Base-by-base conservation (phyloP, 2,329 filamentous ascomycete species). In the Aureobasidium musti region DNA sequence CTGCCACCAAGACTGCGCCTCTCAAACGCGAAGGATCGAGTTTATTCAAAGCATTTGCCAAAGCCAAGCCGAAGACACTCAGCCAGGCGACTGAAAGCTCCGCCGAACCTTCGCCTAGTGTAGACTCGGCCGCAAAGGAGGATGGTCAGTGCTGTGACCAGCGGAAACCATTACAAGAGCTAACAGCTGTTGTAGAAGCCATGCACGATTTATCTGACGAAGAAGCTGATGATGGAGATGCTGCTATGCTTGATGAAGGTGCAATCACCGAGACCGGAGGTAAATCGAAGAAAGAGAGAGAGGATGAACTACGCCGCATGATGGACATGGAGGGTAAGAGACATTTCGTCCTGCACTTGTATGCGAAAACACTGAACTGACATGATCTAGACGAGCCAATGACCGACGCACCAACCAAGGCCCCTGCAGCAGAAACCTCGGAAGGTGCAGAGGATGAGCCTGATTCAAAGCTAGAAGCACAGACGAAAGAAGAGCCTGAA, bases 21-120 rank as follows among this genome's bases (percentile, higher is more conserved):
- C 70, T 83, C 2, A 91, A 91, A 73, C 85, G 85, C 66, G 84
- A 85, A 63, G 82, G 80, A 19, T 86, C 88, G 2, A 85, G 86
- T 67, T 86, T 96, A 30, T 92, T 95, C 82, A 88, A 89, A 68
- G 90, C 91, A 0, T 96, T 96, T 75, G 90, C 91, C 17, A 91
- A 73, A 47, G 76, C 82, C 2, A 88, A 87, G 71, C 81, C 87
- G 5, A 91, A 80, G 68, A 71, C 71, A 70, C 70, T 82, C 78
- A 73, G 78, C 72, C 69, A 81, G 74, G 75, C 76, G 3, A 76
- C 79, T 17, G 72, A 74, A 49, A 77, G 70, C 54, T 79, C 78
- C 5, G 72, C 73, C 11, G 76, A 75, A 56, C 71, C 78, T 41
- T 78, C 79, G 1, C 75, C 80, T 35, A 72, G 73, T 39, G 69